These are phyloP conservation scores for Pseudogymnoascus sp. DNA, from an alignment of 2,329 filamentous ascomycete genomes.

Conservation along the genomic window DNA sequence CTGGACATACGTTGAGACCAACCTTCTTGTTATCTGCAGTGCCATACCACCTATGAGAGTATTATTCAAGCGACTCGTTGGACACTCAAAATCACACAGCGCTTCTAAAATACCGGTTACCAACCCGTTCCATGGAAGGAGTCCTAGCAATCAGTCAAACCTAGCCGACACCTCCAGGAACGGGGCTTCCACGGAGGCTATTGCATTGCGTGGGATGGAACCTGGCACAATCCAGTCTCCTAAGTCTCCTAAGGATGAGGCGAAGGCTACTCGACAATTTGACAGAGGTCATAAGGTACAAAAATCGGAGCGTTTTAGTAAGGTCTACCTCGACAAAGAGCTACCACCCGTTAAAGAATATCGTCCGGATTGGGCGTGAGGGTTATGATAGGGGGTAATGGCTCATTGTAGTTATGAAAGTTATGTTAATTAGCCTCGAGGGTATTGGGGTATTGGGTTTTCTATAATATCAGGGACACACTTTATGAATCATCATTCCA, in stretches of 20 bases:
- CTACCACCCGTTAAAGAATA: background rate
- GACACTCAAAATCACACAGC: background rate
- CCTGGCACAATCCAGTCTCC: background rate
- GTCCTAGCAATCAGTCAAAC: background rate
- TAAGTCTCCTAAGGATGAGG: background rate
- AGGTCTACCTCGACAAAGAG: conserved; percentile 1
- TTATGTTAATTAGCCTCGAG: background rate
- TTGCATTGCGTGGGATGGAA: background rate
- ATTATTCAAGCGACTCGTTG: background rate
- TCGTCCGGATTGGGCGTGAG: background rate
- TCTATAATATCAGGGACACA: background rate
- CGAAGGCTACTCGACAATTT: background rate
- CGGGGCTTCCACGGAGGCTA: background rate
- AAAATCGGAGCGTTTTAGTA: background rate
- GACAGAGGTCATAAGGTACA: background rate
- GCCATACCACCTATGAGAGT: background rate
- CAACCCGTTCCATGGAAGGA: background rate
- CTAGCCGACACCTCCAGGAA: background rate
- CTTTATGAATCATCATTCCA: background rate
- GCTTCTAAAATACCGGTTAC: background rate
- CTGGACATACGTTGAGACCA: conserved; percentile 4
- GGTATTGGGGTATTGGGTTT: background rate
- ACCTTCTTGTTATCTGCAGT: conserved; percentile 3
- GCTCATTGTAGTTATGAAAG: background rate
- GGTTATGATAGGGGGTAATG: background rate